Base-by-base conservation (phyloP, 441 rosid genomes). In the Erodium chrysanthum region DNA sequence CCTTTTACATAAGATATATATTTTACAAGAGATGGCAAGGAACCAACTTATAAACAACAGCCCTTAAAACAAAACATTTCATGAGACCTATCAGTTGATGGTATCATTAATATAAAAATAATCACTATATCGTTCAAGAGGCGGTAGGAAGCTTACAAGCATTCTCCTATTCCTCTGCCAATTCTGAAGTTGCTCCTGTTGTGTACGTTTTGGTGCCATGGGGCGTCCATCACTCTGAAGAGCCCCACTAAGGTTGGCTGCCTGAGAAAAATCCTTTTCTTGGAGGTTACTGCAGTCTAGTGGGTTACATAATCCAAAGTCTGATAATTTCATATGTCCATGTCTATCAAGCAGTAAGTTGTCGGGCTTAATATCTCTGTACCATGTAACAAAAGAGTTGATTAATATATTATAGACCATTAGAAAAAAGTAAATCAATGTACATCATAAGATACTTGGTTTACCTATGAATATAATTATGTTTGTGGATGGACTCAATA, bases 401-500 rank as follows among this genome's bases (percentile, higher is more conserved):
- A 35, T 8, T 70, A 23, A 21, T 21, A 25, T 21, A 60, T 52
- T 22, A 21, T 50, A 17, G 58, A 50, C 58, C 58, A n/a, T 50
- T 18, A 17, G 58, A 50, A 50, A 37, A 50, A 25, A 25, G 20
- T 50, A 50, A n/a, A 50, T 50, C 21, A 50, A 50, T 50, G 20
- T 50, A 50, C 58, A 50, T 50, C 20, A 17, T 50, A 50, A 50
- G 9, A 50, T n/a, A 21, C 21, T 50, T 3, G 58, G 15, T 50
- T 50, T 25, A 74, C 77, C 74, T 66, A 59, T 70, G 77, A 25
- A 70, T 74, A 70, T 74, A 74, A 56, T 74, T 74, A 10, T 74
- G 77, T 58, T 74, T 74, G 44, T 74, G 77, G 61, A 74, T 74
- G 68, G 77, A 74, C 56, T 74, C 77, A n/a, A 74, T 74, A 37